Evolutionary conservation across 139 green algal species (phyloP).

Genomic region (Tetradesmus obliquus): DNA sequence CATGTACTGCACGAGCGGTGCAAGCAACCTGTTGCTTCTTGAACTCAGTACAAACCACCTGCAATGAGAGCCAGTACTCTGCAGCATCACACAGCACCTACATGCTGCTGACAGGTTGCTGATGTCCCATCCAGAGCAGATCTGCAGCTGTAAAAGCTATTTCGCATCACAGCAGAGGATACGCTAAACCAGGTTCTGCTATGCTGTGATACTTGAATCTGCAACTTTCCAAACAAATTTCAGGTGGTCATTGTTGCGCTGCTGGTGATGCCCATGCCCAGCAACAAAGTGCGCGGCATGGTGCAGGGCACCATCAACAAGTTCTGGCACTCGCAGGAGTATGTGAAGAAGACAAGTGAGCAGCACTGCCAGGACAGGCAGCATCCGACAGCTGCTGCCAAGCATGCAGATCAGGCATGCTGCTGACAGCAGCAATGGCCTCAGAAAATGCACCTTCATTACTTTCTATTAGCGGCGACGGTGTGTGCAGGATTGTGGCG

Average conservation of each 20-base stretch:
- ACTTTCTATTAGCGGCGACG: too few species aligned
- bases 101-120: not conserved
- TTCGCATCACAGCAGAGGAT: too few species aligned
- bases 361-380: not conserved
- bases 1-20: not conserved
- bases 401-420: not conserved
- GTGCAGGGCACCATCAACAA: slow-evolving; percentile 30
- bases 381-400: not conserved
- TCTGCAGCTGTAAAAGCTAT: too few species aligned
- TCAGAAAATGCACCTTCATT: not conserved
- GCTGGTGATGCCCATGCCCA: slow-evolving; percentile 45
- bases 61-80: too few species aligned
- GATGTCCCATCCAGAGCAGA: too few species aligned
- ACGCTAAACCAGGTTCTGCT: too few species aligned
- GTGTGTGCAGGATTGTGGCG: too few species aligned
- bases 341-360: slow-evolving; percentile 20
- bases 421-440: not conserved
- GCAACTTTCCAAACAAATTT: too few species aligned
- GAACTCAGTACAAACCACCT: too few species aligned
- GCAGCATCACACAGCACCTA: not conserved
- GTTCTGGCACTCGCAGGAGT: slow-evolving; percentile 43
- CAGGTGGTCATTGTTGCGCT: slow-evolving; percentile 15
- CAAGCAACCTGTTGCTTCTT: not conserved
- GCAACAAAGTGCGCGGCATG: slow-evolving; percentile 5
- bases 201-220: too few species aligned